Conservation (phyloP, 768 basidiomycete species). For the Xerocomellus dryophilus region DNA sequence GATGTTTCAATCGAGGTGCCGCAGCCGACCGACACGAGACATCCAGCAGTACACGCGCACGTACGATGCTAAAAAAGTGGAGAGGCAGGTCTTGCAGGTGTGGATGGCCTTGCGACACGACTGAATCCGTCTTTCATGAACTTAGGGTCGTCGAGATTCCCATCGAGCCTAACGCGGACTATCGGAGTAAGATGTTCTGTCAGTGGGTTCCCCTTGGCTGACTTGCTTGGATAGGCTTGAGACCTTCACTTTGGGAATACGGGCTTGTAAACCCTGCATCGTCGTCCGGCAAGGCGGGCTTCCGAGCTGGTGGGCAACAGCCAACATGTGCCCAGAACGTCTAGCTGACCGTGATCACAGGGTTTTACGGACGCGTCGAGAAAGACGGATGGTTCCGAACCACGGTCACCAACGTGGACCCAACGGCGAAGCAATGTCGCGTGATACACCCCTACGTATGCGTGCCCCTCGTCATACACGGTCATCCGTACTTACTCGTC, state of each 20-base stretch:
- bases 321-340: neutral
- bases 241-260: slow-evolving; percentile 52
- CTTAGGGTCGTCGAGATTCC: slow-evolving; percentile 61
- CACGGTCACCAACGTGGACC: slow-evolving; percentile 74
- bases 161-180: slow-evolving; percentile 56
- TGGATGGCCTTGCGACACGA: neutral
- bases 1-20: slow-evolving; percentile 45
- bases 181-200: slow-evolving; percentile 44
- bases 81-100: slow-evolving; percentile 43
- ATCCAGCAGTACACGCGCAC: slow-evolving; percentile 68
- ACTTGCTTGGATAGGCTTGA: slow-evolving; percentile 27
- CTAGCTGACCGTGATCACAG: slow-evolving; percentile 27
- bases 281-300: slow-evolving; percentile 50
- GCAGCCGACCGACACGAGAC: slow-evolving; percentile 43
- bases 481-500: neutral
- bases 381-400: slow-evolving; percentile 59
- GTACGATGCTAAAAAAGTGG: slow-evolving; percentile 48
- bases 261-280: slow-evolving; percentile 59
- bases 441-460: slow-evolving; percentile 67
- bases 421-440: slow-evolving; percentile 71
- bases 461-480: neutral
- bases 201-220: neutral
- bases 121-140: slow-evolving; percentile 4
- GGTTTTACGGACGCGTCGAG: slow-evolving; percentile 61
- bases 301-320: slow-evolving; percentile 42